Evolutionary conservation across 805 yeast genomes (phyloP), one percentile per base, ranked within the genome.

Genomic region (Blastobotrys peoriensis): DNA sequence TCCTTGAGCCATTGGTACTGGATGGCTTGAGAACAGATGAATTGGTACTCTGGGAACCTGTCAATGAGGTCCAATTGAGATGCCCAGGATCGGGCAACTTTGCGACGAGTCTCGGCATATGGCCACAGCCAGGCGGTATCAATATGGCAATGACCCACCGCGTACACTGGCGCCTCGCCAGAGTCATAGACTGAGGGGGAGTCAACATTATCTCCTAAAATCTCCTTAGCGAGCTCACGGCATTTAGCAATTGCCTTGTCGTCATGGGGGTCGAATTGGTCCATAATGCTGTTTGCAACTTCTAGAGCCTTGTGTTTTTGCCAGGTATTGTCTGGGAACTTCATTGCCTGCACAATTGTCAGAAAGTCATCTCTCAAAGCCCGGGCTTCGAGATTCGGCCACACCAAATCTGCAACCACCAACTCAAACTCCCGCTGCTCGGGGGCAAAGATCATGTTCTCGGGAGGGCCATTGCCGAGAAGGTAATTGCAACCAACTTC

Each of bases 41-140:
- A 89, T 20, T 81, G 79, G 60, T 85, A 88, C 66, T 91, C 98
- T 0, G 96, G 96, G 54, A 86, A 89, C 54, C 78, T 71, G 44
- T 86, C 89, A 57, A 91, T 78, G 38, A 91, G 64, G 43, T 86
- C 81, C 39, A 89, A 68, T 66, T 89, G 98, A 5, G 95, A 78
- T 0, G 95, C 80, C 97, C 97, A 89, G 4, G 95, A 86, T 53
- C 98, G 74, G 2, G 88, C 95, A 46, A 89, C 78, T 60, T 89
- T 89, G 43, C 97, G 75, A 55, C 85, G 81, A 1, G 97, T 86
- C 62, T 91, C 96, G 2, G 95, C 96, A 70, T 83, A 89, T n/a
- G 96, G 97, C 98, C 98, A 89, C 47, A 86, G 71, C 98, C 98
- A 89, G n/a, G 97, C 97, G 13, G 97, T 89, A 58, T 89, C 98